These are phyloP conservation scores for Cyberlindnera euphorbiiphila DNA, from an alignment of 805 yeast genomes.

Conservation along the genomic window DNA sequence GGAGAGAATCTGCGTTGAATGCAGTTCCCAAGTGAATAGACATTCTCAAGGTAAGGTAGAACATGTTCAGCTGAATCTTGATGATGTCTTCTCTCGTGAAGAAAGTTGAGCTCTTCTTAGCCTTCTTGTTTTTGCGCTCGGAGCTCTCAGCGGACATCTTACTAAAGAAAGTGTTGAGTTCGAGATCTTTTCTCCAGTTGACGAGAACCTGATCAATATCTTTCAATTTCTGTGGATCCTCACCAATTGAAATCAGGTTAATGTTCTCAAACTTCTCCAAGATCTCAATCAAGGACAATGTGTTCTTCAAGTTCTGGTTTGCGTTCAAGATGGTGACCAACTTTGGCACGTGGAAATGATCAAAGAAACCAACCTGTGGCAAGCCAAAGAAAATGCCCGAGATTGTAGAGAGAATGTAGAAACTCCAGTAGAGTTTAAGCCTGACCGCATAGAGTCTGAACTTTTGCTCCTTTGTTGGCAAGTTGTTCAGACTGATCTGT, in stretches of 20 bases:
- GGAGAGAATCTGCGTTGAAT: slow-evolving; percentile 2
- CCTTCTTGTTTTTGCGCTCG: slow-evolving; percentile 14
- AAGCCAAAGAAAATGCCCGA: slow-evolving; percentile 24
- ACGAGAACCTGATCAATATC: slow-evolving; percentile 15
- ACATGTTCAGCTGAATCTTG: slow-evolving; percentile 28
- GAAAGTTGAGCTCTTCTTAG: slow-evolving; percentile 12
- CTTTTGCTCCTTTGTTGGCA: slow-evolving; percentile 14
- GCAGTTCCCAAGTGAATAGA: slow-evolving; percentile 12
- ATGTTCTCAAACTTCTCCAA: slow-evolving; percentile 20
- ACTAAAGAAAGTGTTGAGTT: slow-evolving; percentile 13
- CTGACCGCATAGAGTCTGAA: slow-evolving; percentile 25
- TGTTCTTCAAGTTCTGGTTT: slow-evolving; percentile 32
- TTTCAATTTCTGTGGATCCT: slow-evolving; percentile 21
- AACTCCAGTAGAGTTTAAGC: slow-evolving; percentile 43
- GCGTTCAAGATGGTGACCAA: slow-evolving; percentile 33
- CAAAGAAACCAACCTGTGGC: slow-evolving; percentile 24
- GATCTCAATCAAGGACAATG: slow-evolving; percentile 32
- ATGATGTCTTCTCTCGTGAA: slow-evolving; percentile 19
- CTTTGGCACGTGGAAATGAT: slow-evolving; percentile 30
- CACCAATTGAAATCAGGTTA: slow-evolving; percentile 19
- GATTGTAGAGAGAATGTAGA: slow-evolving; percentile 30
- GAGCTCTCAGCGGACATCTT: slow-evolving; percentile 14
- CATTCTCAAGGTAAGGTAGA: slow-evolving; percentile 11
- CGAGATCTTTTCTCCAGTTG: slow-evolving; percentile 18
- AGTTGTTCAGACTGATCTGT: slow-evolving; percentile 6